Conservation (phyloP, 768 basidiomycete species). For the Mrakia frigida region DNA sequence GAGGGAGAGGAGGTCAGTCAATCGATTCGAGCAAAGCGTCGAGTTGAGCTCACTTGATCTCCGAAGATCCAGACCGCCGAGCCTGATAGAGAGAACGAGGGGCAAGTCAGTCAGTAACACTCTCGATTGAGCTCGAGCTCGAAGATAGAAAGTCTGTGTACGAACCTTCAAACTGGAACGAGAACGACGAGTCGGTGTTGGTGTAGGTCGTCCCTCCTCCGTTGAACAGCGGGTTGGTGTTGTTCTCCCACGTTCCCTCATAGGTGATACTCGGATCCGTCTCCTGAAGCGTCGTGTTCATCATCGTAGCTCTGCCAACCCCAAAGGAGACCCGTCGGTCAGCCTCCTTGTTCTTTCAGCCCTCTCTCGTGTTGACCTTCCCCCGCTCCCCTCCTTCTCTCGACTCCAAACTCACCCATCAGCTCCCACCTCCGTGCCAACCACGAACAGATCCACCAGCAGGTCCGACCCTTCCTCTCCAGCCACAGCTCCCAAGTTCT, state of each 20-base stretch:
- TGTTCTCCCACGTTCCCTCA: constrained; percentile 39
- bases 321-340: too few relatives aligned
- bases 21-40: constrained; percentile 34
- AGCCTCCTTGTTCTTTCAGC: background rate
- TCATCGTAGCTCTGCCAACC: constrained; percentile 35
- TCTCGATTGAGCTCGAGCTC: background rate
- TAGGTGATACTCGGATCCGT: constrained; percentile 36
- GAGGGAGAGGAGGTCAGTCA: background rate
- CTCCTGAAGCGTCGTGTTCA: constrained; percentile 42
- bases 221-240: constrained; percentile 38
- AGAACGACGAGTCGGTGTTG: constrained; percentile 35
- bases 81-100: constrained; percentile 30
- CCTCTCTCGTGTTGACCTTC: background rate
- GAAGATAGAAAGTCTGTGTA: background rate
- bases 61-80: constrained; percentile 44
- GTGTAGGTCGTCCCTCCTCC: constrained; percentile 41
- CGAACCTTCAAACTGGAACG: constrained; percentile 38
- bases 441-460: constrained; percentile 37
- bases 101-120: background rate
- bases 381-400: too few relatives aligned
- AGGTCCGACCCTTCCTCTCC: background rate
- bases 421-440: constrained; percentile 36
- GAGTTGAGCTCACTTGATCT: constrained; percentile 41
- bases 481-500: background rate
- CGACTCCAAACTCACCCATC: constrained; percentile 35